A percentile compares a stretch with the other conserved stretches of the same genome.
Conservation (phyloP, 176 grass and related monocot genomes). For the Puccinellia tenuiflora region DNA sequence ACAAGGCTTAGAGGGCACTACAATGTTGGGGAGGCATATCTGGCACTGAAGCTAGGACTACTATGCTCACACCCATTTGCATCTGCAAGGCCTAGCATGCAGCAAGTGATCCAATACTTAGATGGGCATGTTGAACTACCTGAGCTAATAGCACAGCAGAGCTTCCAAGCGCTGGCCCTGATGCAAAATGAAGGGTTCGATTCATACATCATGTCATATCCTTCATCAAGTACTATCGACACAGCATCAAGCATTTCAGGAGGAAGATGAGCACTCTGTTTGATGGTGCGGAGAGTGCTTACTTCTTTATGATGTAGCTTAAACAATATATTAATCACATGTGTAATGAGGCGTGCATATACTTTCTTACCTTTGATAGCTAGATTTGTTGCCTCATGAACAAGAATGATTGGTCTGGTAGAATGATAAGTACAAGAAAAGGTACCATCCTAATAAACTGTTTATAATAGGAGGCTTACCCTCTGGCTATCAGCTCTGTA, state of each 20-base stretch:
- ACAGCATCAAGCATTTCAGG: neutral
- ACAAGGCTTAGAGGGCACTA: neutral
- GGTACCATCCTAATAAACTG: neutral
- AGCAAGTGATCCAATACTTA: constrained; percentile 14
- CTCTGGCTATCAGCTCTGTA: neutral
- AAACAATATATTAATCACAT: neutral
- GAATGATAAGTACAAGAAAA: neutral
- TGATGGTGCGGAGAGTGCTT: neutral
- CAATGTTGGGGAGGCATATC: neutral
- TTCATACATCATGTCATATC: constrained; percentile 17
- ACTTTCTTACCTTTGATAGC: neutral
- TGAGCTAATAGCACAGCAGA: neutral
- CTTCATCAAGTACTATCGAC: neutral
- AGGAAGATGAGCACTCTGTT: constrained; percentile 13
- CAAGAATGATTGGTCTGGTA: neutral
- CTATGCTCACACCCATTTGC: constrained; percentile 26
- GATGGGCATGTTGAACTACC: neutral
- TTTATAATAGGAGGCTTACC: neutral
- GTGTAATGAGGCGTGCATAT: neutral
- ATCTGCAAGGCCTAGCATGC: constrained; percentile 11
- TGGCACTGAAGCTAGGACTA: neutral
- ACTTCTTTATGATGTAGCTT: neutral
- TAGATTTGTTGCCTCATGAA: neutral
- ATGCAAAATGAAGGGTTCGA: constrained; percentile 25
- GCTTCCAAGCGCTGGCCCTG: neutral